Base-by-base conservation (phyloP, 2,329 filamentous ascomycete species). In the Ophiostoma tasmaniense region DNA sequence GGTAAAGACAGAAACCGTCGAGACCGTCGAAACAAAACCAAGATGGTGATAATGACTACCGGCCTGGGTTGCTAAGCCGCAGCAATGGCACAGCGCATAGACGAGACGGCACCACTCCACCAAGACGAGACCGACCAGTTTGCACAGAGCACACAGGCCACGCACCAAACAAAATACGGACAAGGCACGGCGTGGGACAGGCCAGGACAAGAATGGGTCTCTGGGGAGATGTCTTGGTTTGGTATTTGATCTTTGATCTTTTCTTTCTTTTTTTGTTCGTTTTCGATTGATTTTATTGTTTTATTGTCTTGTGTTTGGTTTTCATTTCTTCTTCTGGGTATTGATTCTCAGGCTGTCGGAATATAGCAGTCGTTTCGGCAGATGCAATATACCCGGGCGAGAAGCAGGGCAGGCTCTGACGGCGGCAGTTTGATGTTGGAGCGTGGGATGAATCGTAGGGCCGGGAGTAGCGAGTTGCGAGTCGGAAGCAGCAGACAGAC, bases 111-210 rank as follows among this genome's bases (percentile, higher is more conserved):
- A n/a, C 25, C n/a, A 30, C 55, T 61, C 55, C 55, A 61, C 55
- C 55, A 61, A 55, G 55, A 25, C 55, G 55, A 61, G 55, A 61
- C 55, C 55, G 22, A 25, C 55, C 22, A 30, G 25, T 30, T 17
- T 61, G 55, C 13, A 25, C 50, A 55, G 25, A 61, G 25, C 55
- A 61, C 55, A 55, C 50, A 55, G 50, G 50, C 50, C 50, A 55
- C 50, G 50, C 50, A 55, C 50, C 50, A 55, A 55, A 25, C 20
- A 55, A 55, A 22, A 22, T 55, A 55, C 25, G 55, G 55, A 30
- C 55, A 30, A 61, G 55, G 55, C 55, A 61, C 55, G 55, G 55
- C 55, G 55, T 61, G 8, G 55, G 55, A 61, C 55, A 61, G 55
- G 25, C 22, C 22, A 25, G 50, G 50, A 50, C 61, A 64, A 64